phyloP scores from a whole-genome alignment of 2,329 filamentous ascomycete genomes.

The Fusarium annulatum region DNA sequence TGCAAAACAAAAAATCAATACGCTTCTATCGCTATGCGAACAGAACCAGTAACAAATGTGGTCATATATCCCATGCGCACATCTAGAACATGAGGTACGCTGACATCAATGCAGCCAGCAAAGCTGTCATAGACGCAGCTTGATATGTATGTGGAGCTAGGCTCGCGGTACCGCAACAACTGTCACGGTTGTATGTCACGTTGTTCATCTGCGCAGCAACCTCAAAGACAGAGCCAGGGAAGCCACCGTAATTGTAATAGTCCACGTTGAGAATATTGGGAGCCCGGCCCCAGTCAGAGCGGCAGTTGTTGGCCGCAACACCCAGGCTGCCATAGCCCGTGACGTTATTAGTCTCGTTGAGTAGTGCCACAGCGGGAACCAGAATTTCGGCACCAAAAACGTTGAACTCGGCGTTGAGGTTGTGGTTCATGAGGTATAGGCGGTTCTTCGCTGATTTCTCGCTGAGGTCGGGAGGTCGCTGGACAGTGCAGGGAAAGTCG shows the following conservation, averaged over 20 bases:
- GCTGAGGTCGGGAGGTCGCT: slow-evolving; percentile 77
- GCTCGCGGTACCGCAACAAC: slow-evolving; percentile 64
- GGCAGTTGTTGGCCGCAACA: slow-evolving; percentile 70
- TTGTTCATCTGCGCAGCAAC: slow-evolving; percentile 77
- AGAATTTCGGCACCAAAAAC: slow-evolving; percentile 72
- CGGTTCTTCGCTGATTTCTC: slow-evolving; percentile 66
- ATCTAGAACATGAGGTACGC: slow-evolving; percentile 36
- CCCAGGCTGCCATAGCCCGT: slow-evolving; percentile 75
- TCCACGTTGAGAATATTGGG: slow-evolving; percentile 87
- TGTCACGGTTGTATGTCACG: slow-evolving; percentile 70
- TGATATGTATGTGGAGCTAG: slow-evolving; percentile 43
- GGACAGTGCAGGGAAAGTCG: slow-evolving; percentile 79
- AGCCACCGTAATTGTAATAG: slow-evolving; percentile 80
- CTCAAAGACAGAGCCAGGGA: slow-evolving; percentile 78
- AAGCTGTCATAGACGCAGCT: slow-evolving; percentile 30
- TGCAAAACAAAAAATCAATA: slow-evolving; percentile 29
- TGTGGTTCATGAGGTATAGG: slow-evolving; percentile 90
- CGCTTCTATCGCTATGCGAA: slow-evolving; percentile 24
- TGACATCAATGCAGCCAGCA: slow-evolving; percentile 38
- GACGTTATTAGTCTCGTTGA: slow-evolving; percentile 78
- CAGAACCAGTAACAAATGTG: slow-evolving; percentile 2
- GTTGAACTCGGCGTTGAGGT: slow-evolving; percentile 82
- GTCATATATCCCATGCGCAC: background rate
- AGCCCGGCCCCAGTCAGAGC: slow-evolving; percentile 69
- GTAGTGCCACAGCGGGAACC: slow-evolving; percentile 75